phyloP scores from a whole-genome alignment of 2,329 filamentous ascomycete genomes.

The Zymoseptoria pseudotritici region DNA sequence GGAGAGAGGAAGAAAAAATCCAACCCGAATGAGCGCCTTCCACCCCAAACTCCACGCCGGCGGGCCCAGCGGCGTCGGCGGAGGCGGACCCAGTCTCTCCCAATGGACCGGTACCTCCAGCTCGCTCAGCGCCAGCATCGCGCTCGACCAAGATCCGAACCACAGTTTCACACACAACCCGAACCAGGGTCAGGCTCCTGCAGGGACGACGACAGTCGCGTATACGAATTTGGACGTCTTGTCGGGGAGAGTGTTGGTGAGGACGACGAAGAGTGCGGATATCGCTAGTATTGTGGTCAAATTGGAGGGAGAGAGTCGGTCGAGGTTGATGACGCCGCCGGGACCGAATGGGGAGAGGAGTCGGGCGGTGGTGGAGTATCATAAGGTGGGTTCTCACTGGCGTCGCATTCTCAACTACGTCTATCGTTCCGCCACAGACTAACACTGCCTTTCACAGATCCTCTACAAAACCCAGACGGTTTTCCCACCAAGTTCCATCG shows the following conservation, averaged over 20 bases:
- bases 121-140: conserved; percentile 24
- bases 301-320: conserved; percentile 71
- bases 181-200: not conserved
- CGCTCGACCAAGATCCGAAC: conserved; percentile 27
- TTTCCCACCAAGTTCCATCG: conserved; percentile 21
- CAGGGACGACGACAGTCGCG: conserved; percentile 1
- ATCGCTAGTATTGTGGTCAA: conserved; percentile 62
- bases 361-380: conserved; percentile 43
- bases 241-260: conserved; percentile 47
- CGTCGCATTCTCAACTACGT: not conserved
- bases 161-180: conserved; percentile 1
- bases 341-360: conserved; percentile 37
- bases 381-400: conserved; percentile 36
- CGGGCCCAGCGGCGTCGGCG: conserved; percentile 1
- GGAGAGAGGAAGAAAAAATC: not conserved
- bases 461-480: conserved; percentile 66
- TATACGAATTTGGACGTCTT: conserved; percentile 70
- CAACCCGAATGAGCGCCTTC: not conserved
- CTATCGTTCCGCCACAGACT: not conserved
- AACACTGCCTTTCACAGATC: conserved; percentile 44
- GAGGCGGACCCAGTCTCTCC: conserved; percentile 5
- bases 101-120: conserved; percentile 7
- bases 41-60: not conserved
- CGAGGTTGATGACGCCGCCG: conserved; percentile 50
- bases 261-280: conserved; percentile 38